Evolutionary conservation across 345 rosid species (phyloP).

Genomic region (Lepidium didymum): DNA sequence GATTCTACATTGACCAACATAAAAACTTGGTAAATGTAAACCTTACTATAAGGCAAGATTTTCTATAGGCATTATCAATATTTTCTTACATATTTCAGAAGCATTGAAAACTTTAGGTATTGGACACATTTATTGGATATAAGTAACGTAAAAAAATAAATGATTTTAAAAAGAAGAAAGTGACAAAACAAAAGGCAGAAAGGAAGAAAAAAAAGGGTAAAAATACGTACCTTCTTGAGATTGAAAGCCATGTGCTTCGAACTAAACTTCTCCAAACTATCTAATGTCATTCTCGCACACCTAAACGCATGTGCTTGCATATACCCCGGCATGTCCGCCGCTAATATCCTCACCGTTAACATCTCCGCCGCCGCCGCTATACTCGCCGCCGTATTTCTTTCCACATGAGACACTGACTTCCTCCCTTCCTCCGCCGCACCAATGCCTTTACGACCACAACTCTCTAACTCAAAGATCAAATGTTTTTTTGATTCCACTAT

Average conservation of each 20-base stretch:
- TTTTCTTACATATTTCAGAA: no score
- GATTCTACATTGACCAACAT: no score
- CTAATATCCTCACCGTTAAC: slow-evolving; percentile 78
- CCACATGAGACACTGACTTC: slow-evolving; percentile 75
- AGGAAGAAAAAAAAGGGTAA: background rate
- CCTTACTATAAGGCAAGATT: no score
- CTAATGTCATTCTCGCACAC: slow-evolving; percentile 65
- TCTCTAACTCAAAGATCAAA: slow-evolving; percentile 20
- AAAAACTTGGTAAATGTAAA: no score
- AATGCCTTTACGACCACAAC: slow-evolving; percentile 18
- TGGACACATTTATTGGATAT: background rate
- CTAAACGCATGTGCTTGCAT: slow-evolving; percentile 90
- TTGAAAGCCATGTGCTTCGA: slow-evolving; percentile 74
- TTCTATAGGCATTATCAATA: no score
- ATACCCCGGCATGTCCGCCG: slow-evolving; percentile 76
- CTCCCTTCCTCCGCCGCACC: slow-evolving; percentile 48
- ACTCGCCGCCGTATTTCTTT: slow-evolving; percentile 54
- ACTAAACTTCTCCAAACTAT: slow-evolving; percentile 74
- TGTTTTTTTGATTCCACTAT: background rate
- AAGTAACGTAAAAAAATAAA: no score
- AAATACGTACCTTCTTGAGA: slow-evolving; percentile 77
- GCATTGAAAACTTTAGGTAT: background rate
- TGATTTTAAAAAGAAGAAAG: background rate
- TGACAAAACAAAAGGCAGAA: background rate
- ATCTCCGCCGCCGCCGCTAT: slow-evolving; percentile 54